These are phyloP conservation scores for Phytophthora fragariaefolia DNA, from an alignment of 352 stramenopile genomes.

Conservation along the genomic window DNA sequence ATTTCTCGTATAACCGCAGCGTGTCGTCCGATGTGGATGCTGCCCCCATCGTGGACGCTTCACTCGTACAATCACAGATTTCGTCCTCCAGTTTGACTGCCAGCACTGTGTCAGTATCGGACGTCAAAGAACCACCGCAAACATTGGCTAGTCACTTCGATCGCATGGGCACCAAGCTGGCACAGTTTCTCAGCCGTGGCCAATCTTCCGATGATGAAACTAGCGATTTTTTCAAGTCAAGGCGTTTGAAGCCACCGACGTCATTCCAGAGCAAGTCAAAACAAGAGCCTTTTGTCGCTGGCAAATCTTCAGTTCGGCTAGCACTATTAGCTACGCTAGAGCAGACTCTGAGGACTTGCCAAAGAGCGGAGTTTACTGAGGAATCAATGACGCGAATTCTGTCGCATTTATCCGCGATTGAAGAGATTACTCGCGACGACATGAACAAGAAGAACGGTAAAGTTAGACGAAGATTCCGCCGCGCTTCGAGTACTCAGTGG, in stretches of 20 bases:
- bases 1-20: conserved; percentile 39
- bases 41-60: conserved; percentile 24
- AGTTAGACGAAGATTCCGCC: conserved; percentile 40
- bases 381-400: conserved; percentile 63
- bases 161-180: conserved; percentile 29
- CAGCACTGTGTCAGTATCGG: conserved; percentile 2
- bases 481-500: conserved; percentile 38
- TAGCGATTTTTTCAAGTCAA: neutral
- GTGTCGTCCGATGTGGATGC: conserved; percentile 32
- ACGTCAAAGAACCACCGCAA: conserved; percentile 10
- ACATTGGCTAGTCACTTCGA: conserved; percentile 28
- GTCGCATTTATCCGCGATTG: conserved; percentile 60
- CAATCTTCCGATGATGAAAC: conserved; percentile 18
- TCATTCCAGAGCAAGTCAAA: conserved; percentile 4
- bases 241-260: neutral
- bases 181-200: conserved; percentile 23
- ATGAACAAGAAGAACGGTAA: conserved; percentile 45
- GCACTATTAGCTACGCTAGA: conserved; percentile 49
- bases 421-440: conserved; percentile 69
- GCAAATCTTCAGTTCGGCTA: conserved; percentile 42
- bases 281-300: conserved; percentile 24
- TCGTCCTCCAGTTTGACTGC: conserved; percentile 10
- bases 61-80: conserved; percentile 11
- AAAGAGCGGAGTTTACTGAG: conserved; percentile 61
- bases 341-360: conserved; percentile 52